phyloP scores from a whole-genome alignment of 2,329 filamentous ascomycete genomes.

The Whalleya microplaca region DNA sequence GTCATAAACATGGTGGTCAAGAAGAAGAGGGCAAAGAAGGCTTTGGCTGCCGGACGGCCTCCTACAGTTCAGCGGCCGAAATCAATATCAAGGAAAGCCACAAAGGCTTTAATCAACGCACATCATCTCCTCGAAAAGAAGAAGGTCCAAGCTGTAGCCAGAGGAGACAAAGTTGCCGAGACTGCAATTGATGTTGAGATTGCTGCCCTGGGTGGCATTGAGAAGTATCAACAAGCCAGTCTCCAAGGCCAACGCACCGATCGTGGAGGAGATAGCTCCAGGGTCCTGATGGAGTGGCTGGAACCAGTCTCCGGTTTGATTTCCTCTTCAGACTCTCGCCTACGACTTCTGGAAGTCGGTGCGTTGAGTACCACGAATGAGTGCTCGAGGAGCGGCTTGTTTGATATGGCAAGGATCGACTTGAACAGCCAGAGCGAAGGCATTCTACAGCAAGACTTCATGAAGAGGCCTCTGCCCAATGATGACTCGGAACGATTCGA shows the following conservation, averaged over 20 bases:
- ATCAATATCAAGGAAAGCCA: slow-evolving; percentile 67
- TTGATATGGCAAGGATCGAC: slow-evolving; percentile 84
- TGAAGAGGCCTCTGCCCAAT: slow-evolving; percentile 77
- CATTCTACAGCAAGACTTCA: slow-evolving; percentile 91
- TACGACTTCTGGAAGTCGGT: slow-evolving; percentile 85
- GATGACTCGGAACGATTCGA: slow-evolving; percentile 72
- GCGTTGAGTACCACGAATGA: slow-evolving; percentile 83
- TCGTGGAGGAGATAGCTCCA: slow-evolving; percentile 69
- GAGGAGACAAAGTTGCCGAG: slow-evolving; percentile 55
- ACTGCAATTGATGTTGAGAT: slow-evolving; percentile 56
- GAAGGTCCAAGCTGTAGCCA: slow-evolving; percentile 56
- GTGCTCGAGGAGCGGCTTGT: slow-evolving; percentile 72
- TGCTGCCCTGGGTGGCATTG: slow-evolving; percentile 61
- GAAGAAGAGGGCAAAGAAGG: slow-evolving; percentile 51
- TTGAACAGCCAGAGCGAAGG: slow-evolving; percentile 81
- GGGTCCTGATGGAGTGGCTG: slow-evolving; percentile 67
- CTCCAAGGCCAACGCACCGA: slow-evolving; percentile 69
- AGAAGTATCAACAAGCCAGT: slow-evolving; percentile 68
- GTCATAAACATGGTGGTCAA: slow-evolving; percentile 46
- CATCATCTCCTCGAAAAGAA: slow-evolving; percentile 69
- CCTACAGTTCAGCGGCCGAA: slow-evolving; percentile 55
- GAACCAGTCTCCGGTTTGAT: slow-evolving; percentile 38
- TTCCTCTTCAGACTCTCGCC: slow-evolving; percentile 23
- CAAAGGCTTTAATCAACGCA: slow-evolving; percentile 65
- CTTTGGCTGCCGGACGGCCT: slow-evolving; percentile 57